These are phyloP conservation scores for Echinochloa phyllopogon DNA, from an alignment of 176 grass and related monocot genomes.

Conservation along the genomic window DNA sequence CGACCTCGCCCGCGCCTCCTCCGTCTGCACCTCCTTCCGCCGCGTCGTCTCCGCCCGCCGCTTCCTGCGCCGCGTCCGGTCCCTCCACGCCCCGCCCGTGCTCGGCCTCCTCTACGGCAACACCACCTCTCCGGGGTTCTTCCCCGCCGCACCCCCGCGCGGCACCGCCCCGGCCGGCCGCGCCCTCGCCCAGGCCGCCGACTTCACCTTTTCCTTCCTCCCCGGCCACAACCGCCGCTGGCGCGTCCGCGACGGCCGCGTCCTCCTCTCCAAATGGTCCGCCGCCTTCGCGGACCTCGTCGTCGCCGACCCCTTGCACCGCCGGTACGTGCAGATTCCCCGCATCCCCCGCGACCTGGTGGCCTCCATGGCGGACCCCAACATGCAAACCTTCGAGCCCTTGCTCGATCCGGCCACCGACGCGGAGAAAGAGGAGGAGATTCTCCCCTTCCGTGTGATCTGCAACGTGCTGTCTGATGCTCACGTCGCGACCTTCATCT, in stretches of 20 bases:
- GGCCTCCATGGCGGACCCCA: not conserved
- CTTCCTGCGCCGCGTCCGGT: not conserved
- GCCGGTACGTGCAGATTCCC: slow-evolving; percentile 4
- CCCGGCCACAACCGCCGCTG: not conserved
- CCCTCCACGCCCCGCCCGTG: not conserved
- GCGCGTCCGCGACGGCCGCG: not conserved
- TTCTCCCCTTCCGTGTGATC: not conserved
- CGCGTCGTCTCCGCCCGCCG: not conserved
- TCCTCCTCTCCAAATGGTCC: not conserved
- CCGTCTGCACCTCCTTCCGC: not conserved
- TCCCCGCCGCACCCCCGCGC: not conserved
- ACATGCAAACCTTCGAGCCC: not conserved
- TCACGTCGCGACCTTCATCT: slow-evolving; percentile 20
- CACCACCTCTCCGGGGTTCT: not conserved
- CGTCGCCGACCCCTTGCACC: not conserved
- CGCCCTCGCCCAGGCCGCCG: not conserved
- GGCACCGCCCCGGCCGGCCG: not conserved
- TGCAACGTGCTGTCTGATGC: not conserved
- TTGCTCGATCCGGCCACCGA: slow-evolving; percentile 34
- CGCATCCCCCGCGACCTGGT: not conserved
- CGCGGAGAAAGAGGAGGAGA: not conserved
- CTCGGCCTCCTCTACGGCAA: not conserved
- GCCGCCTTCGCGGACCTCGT: not conserved
- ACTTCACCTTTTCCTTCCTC: slow-evolving; percentile 4
- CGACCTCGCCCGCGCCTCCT: not conserved